Conservation (phyloP, 371 early-diverging fungal genomes). For the Smittium culicis region DNA sequence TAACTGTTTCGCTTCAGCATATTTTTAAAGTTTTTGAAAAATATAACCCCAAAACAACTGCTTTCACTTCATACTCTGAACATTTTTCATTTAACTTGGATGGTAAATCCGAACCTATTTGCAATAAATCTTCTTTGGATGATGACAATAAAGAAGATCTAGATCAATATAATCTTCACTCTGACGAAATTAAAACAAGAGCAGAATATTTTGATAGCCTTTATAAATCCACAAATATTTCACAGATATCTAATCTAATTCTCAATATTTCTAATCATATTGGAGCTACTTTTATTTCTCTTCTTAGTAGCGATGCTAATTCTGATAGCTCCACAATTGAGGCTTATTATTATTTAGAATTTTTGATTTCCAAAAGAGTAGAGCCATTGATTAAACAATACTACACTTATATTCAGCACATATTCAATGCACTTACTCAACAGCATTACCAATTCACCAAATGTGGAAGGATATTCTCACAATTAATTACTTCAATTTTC, state of each 20-base stretch:
- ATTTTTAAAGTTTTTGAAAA: constrained; percentile 1
- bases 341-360: neutral
- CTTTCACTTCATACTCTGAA: neutral
- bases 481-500: constrained; percentile 55
- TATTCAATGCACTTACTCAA: constrained; percentile 19
- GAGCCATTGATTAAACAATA: constrained; percentile 11
- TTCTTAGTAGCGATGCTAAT: neutral
- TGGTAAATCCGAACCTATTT: neutral
- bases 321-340: neutral
- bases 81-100: neutral
- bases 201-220: neutral
- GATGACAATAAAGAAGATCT: neutral
- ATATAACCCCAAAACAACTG: neutral
- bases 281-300: neutral
- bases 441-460: constrained; percentile 58
- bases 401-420: constrained; percentile 8
- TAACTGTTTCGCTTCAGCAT: neutral
- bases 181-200: constrained; percentile 1
- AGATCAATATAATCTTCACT: constrained; percentile 1
- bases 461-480: constrained; percentile 47
- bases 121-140: neutral
- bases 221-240: neutral
- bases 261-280: neutral
- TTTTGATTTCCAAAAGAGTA: neutral
- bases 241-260: neutral